Evolutionary conservation across 306 rosid species (phyloP), one percentile per base, ranked within the genome.

Genomic region (Prosopis cineraria): DNA sequence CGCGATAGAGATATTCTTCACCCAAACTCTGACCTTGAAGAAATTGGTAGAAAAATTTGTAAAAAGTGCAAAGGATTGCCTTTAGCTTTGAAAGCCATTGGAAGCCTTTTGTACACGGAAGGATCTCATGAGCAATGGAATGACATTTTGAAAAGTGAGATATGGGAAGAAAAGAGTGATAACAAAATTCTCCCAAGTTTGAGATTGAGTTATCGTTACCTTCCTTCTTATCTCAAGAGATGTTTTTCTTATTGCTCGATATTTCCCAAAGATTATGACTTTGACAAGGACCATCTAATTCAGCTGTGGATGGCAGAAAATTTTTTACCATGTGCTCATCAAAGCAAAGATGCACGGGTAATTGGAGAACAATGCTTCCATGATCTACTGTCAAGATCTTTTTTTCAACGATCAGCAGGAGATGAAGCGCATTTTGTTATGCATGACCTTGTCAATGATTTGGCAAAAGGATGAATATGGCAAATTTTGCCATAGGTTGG

Each of bases 201-300:
- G 3, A 75, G 73, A 64, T 6, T 85, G 19, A 82, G 84, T 30
- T 85, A 82, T 22, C n/a, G 55, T 0, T 58, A 73, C 43, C 68
- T 81, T 0, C 75, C 88, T 0, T 47, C 69, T 0, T 22, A 22
- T 19, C 19, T 85, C 17, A 85, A 85, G 3, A 50, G 53, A 7
- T 85, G 88, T 2, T 85, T 85, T 85, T 76, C 88, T 7, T 85
- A 81, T 74, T 78, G 89, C 4, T 83, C 83, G 0, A 68, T 86
- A 17, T 45, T 86, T 0, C 83, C 85, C 0, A 77, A 73, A 37
- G 83, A 39, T 50, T 77, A 69, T 40, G 37, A 24, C 31, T 43
- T 82, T 6, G 8, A 41, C 3, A 76, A 76, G 19, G 60, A 45
- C 7, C 41, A 66, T 17, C 8, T 85, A 1, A 30, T 82, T 19